These are phyloP conservation scores for Paramecium octaurelia DNA, from an alignment of 73 alveolate species.

Conservation along the genomic window DNA sequence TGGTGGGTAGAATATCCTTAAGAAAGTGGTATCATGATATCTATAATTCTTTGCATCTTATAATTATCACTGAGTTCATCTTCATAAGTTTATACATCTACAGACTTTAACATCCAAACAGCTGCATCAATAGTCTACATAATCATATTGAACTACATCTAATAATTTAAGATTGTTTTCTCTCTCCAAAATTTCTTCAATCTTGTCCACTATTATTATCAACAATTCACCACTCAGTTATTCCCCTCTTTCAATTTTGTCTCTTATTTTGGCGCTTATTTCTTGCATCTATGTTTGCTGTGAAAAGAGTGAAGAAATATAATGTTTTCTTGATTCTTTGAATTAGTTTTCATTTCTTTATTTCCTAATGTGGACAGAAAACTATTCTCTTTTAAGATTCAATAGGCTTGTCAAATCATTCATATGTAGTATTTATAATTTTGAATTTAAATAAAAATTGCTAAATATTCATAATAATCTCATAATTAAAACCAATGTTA, in stretches of 20 bases:
- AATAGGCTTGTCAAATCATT: neutral
- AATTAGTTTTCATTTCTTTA: neutral
- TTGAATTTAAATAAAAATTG: neutral
- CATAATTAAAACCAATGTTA: no score
- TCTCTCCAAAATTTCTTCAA: neutral
- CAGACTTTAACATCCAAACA: neutral
- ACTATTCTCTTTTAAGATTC: neutral
- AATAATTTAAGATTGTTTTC: neutral
- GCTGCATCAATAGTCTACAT: conserved; percentile 27
- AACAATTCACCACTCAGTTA: neutral
- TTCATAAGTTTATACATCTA: neutral
- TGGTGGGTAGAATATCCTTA: neutral
- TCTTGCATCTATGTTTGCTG: neutral
- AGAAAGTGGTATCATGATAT: neutral
- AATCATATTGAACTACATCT: neutral
- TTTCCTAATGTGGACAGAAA: neutral
- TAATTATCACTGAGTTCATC: neutral
- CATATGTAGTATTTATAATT: neutral
- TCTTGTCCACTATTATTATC: neutral
- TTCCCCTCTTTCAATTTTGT: neutral
- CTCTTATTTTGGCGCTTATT: neutral
- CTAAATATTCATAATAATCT: neutral
- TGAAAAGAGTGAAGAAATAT: neutral
- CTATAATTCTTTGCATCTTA: neutral
- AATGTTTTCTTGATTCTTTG: neutral